Conservation (phyloP, 768 basidiomycete species). For the Lactifluus piperatus region DNA sequence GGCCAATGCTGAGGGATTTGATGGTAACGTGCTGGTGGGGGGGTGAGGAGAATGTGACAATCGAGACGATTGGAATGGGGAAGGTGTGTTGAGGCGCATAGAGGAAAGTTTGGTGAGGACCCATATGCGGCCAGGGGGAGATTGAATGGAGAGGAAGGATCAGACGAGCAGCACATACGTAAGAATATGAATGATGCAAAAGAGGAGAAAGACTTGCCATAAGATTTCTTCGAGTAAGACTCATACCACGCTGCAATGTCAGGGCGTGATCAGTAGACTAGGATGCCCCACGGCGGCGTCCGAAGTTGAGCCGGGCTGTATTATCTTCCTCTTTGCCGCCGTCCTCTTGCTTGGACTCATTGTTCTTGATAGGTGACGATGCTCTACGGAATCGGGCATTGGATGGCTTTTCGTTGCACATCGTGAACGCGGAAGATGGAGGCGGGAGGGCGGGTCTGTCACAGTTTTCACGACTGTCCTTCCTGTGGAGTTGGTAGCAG, state of each 20-base stretch:
- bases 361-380: conserved; percentile 29
- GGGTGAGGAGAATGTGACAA: conserved; percentile 28
- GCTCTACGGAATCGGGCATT: conserved; percentile 21
- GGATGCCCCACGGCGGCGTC: conserved; percentile 26
- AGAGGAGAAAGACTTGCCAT: conserved; percentile 41
- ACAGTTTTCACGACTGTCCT: conserved; percentile 39
- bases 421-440: conserved; percentile 27
- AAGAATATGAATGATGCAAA: neutral
- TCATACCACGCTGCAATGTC: conserved; percentile 61
- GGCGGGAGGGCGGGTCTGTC: conserved; percentile 29
- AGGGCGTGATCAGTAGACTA: conserved; percentile 42
- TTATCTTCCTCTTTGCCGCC: conserved; percentile 51
- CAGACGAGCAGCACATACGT: neutral
- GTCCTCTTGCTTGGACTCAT: conserved; percentile 43
- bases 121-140: neutral
- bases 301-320: conserved; percentile 40
- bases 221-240: conserved; percentile 61
- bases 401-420: conserved; percentile 32
- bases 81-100: conserved; percentile 48
- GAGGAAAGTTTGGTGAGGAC: conserved; percentile 45
- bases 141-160: neutral
- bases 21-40: conserved; percentile 22
- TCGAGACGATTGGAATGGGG: conserved; percentile 33
- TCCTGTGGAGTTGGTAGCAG: conserved; percentile 78
- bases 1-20: conserved; percentile 26